phyloP scores from a whole-genome alignment of 805 yeast genomes.

The Starmerella sirachaensis region DNA sequence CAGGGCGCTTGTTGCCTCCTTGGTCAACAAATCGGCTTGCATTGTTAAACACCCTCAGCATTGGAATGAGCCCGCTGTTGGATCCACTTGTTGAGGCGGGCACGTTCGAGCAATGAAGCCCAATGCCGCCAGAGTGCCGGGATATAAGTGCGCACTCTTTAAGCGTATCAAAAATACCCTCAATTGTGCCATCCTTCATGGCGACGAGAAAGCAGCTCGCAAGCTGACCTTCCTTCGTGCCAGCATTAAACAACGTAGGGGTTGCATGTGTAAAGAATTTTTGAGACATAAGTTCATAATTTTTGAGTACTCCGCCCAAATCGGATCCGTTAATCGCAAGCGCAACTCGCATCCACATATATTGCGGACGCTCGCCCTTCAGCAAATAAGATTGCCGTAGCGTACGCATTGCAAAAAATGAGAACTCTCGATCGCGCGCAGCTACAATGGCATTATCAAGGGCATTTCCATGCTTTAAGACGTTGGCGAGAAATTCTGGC shows the following conservation, averaged over 20 bases:
- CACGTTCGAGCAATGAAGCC: constrained; percentile 74
- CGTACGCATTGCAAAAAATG: constrained; percentile 83
- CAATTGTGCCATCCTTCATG: constrained; percentile 84
- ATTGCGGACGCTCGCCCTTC: constrained; percentile 76
- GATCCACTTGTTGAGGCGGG: constrained; percentile 66
- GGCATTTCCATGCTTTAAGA: constrained; percentile 43
- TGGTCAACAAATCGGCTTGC: constrained; percentile 94
- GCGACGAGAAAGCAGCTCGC: constrained; percentile 85
- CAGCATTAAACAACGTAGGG: constrained; percentile 86
- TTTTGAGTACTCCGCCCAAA: constrained; percentile 51
- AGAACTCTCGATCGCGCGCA: constrained; percentile 56
- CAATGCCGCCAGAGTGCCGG: constrained; percentile 89
- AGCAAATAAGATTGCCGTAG: constrained; percentile 67
- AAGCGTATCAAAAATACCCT: constrained; percentile 80
- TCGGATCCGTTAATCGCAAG: constrained; percentile 63
- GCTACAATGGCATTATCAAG: constrained; percentile 57
- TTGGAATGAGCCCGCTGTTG: constrained; percentile 82
- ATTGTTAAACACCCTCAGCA: constrained; percentile 84
- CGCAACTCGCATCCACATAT: constrained; percentile 73
- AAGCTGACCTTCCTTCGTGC: constrained; percentile 50
- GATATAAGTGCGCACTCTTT: constrained; percentile 79
- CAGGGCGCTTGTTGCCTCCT: constrained; percentile 94
- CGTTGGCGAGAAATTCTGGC: constrained; percentile 46
- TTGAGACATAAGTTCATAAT: constrained; percentile 72
- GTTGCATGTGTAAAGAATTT: constrained; percentile 84